These are phyloP conservation scores for Leptographium procerum DNA, from an alignment of 2,329 filamentous ascomycete genomes.

Conservation along the genomic window DNA sequence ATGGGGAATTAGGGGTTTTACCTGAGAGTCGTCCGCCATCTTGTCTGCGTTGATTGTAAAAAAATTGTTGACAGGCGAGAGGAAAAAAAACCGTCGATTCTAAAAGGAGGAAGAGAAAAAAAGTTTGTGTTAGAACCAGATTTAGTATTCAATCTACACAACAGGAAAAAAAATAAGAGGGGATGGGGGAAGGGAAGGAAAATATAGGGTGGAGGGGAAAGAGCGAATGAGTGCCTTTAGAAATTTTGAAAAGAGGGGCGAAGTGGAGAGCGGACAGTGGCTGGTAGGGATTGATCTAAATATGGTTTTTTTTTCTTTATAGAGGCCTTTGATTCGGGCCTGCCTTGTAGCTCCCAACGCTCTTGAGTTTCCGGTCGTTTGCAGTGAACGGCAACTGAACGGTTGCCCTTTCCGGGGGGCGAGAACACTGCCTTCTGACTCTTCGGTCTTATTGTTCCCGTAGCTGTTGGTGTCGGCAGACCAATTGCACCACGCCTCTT, in stretches of 20 bases:
- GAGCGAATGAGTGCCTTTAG: slow-evolving; percentile 9
- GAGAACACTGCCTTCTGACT: neutral
- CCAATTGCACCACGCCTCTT: neutral
- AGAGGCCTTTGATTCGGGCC: neutral
- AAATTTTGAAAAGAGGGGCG: slow-evolving; percentile 9
- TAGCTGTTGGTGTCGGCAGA: neutral
- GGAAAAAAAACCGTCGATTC: slow-evolving; percentile 10
- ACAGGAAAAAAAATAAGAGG: slow-evolving; percentile 10
- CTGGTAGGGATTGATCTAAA: neutral
- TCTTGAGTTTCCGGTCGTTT: neutral
- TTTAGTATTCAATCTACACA: slow-evolving; percentile 5
- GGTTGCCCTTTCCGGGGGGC: too few species aligned
- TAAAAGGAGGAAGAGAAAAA: slow-evolving; percentile 17
- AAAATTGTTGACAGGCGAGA: slow-evolving; percentile 11
- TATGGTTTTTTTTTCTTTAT: slow-evolving; percentile 4
- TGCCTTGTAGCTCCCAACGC: neutral
- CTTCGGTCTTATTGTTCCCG: neutral
- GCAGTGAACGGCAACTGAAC: too few species aligned
- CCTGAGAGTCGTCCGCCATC: slow-evolving; percentile 45
- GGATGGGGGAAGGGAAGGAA: slow-evolving; percentile 6
- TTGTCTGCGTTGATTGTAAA: slow-evolving; percentile 32
- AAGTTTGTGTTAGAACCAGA: slow-evolving; percentile 9
- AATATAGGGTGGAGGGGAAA: slow-evolving; percentile 13
- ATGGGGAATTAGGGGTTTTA: slow-evolving; percentile 24
- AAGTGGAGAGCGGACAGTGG: slow-evolving; percentile 1